Conservation (phyloP, 495 filamentous ascomycete genomes). For the Penicillium chermesinum region DNA sequence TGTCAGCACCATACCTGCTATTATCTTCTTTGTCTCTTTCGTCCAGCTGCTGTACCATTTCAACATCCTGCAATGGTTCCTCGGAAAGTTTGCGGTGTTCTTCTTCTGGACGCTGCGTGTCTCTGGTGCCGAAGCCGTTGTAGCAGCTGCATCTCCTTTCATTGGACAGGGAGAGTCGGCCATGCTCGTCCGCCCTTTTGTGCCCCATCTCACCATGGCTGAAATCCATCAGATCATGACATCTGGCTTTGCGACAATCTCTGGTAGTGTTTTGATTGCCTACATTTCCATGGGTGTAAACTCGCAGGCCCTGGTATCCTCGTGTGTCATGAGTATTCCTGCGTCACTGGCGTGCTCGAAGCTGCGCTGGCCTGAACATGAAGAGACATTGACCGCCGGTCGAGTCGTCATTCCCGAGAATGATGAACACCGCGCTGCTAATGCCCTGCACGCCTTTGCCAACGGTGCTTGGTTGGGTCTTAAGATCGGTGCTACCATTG, state of each 20-base stretch:
- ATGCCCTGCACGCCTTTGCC: conserved; percentile 79
- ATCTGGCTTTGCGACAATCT: conserved; percentile 64
- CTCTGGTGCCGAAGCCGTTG: conserved; percentile 90
- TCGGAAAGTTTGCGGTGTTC: conserved; percentile 77
- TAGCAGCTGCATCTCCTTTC: conserved; percentile 90
- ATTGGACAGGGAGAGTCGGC: conserved; percentile 92
- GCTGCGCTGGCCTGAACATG: conserved; percentile 80
- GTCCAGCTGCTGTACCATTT: conserved; percentile 78
- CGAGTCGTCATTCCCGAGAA: conserved; percentile 72
- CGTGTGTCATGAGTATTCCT: conserved; percentile 84
- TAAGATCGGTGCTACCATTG: conserved; percentile 83
- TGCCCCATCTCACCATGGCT: conserved; percentile 72
- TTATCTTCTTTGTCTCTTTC: conserved; percentile 89
- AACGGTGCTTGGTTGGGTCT: conserved; percentile 85
- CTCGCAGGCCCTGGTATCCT: conserved; percentile 81
- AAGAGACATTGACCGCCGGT: conserved; percentile 77
- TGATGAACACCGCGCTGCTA: conserved; percentile 60
- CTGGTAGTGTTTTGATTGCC: conserved; percentile 71
- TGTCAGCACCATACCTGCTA: conserved; percentile 66
- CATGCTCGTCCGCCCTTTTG: conserved; percentile 84
- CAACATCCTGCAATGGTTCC: conserved; percentile 79
- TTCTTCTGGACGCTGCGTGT: conserved; percentile 87
- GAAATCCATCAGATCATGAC: conserved; percentile 91
- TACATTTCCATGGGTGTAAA: conserved; percentile 78
- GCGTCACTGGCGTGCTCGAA: conserved; percentile 83